Evolutionary conservation across 352 stramenopile genomes (phyloP).

Genomic region (Globisporangium iwayamae): DNA sequence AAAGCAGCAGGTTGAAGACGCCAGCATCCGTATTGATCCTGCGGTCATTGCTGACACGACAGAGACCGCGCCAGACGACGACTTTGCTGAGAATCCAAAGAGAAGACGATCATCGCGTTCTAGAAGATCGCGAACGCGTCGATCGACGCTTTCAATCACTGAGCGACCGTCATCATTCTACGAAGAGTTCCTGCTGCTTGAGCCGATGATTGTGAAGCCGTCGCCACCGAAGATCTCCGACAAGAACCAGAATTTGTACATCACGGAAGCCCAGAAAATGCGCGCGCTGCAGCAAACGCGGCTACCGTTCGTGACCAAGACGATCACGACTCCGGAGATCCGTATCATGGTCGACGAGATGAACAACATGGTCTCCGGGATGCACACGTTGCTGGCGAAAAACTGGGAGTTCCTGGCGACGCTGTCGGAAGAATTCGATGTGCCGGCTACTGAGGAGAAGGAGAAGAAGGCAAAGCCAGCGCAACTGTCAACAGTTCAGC

Average conservation of each 20-base stretch:
- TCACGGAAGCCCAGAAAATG: constrained; percentile 8
- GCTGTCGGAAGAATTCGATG: constrained; percentile 8
- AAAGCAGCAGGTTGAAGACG: not conserved
- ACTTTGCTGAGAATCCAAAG: not conserved
- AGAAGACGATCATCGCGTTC: constrained; percentile 10
- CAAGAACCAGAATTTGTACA: constrained; percentile 9
- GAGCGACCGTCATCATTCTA: constrained; percentile 13
- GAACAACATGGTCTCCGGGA: constrained; percentile 12
- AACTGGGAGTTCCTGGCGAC: constrained; percentile 19
- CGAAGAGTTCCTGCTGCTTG: constrained; percentile 15
- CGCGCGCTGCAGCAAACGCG: constrained; percentile 6
- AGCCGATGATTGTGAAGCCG: constrained; percentile 5
- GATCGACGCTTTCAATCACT: constrained; percentile 12
- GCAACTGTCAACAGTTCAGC: not conserved
- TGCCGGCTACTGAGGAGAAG: not conserved
- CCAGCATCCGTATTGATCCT: not conserved
- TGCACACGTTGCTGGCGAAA: constrained; percentile 9
- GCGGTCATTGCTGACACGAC: not conserved
- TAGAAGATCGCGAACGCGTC: constrained; percentile 5
- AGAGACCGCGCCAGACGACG: not conserved
- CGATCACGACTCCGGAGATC: constrained; percentile 14
- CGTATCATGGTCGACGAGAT: constrained; percentile 20
- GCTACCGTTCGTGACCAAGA: constrained; percentile 6
- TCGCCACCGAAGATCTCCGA: not conserved
- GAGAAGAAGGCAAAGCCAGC: not conserved